Base-by-base conservation (phyloP, 148 eudicot genomes). In the Pharnaceum exiguum region DNA sequence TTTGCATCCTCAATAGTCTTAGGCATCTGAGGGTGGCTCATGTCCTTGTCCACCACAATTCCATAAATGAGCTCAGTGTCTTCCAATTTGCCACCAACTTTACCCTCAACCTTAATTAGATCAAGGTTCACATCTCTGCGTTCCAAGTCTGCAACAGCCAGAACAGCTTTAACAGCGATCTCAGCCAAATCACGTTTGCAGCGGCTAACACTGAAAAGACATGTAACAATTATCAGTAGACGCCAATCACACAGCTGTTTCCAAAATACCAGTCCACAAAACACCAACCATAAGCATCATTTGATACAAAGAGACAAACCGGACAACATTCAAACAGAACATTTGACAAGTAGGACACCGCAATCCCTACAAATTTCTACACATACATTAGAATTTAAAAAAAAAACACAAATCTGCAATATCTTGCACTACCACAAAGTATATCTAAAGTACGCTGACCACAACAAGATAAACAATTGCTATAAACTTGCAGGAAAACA, bases 21-120 rank as follows among this genome's bases (percentile, higher is more conserved):
- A 18, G 98, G 98, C 98, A 93, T 85, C 75, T 93, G 98, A 16
- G 98, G 98, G 57, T 93, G 98, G 78, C 98, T 93, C 98, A 93
- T 93, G 72, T 93, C 96, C 63, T 93, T 93, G 79, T 93, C 96
- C 24, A 93, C 98, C 52, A 88, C 57, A 39, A 93, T 88, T 43
- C 98, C 98, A 69, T 93, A 83, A n/a, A 93, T 85, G 43, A 93
- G 79, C 55, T 93, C 98, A 3, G 98, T 93, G 53, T 93, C 98
- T 77, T 93, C 98, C 61, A 93, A 76, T 71, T 83, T 88, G 32
- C 98, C 98, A 50, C 98, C 98, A 1, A 93, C 98, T 73, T 93
- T 93, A 0, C 98, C 98, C 60, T 93, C 98, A 33, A 88, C 95
- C 69, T 93, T 93, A 68, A 93, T 88, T 17, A 93, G 71, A 63